Evolutionary conservation across 2,329 filamentous ascomycete genomes (phyloP).

Genomic region (Colletotrichum sublineola): DNA sequence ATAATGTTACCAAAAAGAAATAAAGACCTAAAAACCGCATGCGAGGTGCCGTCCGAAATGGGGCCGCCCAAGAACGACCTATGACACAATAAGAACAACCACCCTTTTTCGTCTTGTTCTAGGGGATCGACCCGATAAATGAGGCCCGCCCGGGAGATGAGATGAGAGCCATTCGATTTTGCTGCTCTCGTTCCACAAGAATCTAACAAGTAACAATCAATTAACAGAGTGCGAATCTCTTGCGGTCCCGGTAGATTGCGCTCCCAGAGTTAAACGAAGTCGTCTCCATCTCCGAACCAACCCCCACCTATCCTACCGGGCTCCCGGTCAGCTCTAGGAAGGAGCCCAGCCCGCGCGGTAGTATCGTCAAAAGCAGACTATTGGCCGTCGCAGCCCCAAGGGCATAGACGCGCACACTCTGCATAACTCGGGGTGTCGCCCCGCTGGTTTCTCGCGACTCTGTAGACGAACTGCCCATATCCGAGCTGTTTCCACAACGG

Average conservation of each 20-base stretch:
- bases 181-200: background rate
- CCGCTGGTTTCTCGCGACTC: background rate
- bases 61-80: background rate
- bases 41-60: background rate
- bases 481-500: background rate
- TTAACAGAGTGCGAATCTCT: background rate
- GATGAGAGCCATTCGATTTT: background rate
- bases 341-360: background rate
- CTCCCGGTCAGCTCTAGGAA: background rate
- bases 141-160: slow-evolving; percentile 12
- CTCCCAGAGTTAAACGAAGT: slow-evolving; percentile 12
- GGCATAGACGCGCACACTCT: background rate
- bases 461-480: background rate
- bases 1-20: background rate
- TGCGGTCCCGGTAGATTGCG: slow-evolving; percentile 12
- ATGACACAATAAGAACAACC: background rate
- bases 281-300: slow-evolving; percentile 8
- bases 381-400: background rate
- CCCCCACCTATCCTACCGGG: background rate
- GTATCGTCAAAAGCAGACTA: background rate
- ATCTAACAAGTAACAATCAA: background rate
- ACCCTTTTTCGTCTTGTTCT: background rate
- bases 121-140: background rate
- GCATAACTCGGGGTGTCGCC: background rate
- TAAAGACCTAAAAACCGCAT: background rate